Conservation (phyloP, 2,329 filamentous ascomycete species). For the Chaetomium sp. region DNA sequence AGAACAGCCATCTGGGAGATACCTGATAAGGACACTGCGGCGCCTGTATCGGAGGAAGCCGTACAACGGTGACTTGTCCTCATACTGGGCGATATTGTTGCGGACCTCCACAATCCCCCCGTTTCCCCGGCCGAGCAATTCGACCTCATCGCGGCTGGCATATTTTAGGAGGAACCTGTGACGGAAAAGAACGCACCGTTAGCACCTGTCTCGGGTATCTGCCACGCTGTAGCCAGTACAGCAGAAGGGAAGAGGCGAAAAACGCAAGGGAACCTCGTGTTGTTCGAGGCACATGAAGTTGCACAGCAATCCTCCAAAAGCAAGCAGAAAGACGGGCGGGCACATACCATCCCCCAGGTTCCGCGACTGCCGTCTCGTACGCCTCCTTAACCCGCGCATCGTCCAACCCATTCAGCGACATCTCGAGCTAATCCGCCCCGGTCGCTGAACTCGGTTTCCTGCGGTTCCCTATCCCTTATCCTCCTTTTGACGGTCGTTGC, state of each 20-base stretch:
- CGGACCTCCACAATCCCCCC: slow-evolving; percentile 82
- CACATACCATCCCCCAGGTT: slow-evolving; percentile 88
- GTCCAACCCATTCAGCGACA: slow-evolving; percentile 97
- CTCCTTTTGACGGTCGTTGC: too few relatives aligned
- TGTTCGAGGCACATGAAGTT: background rate
- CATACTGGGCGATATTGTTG: slow-evolving; percentile 67
- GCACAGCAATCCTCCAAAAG: background rate
- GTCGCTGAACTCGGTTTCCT: slow-evolving; percentile 6
- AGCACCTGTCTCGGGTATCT: too few relatives aligned
- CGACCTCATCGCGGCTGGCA: slow-evolving; percentile 77
- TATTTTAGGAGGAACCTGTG: slow-evolving; percentile 92
- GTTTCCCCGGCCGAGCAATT: slow-evolving; percentile 67
- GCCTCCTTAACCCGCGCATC: slow-evolving; percentile 73
- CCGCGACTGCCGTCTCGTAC: slow-evolving; percentile 69
- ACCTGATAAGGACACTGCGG: slow-evolving; percentile 87
- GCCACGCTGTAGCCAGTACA: too few relatives aligned
- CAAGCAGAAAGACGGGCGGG: background rate
- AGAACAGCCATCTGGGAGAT: slow-evolving; percentile 84
- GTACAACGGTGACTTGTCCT: slow-evolving; percentile 82
- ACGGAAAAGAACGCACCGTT: background rate
- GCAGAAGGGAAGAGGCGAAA: too few relatives aligned
- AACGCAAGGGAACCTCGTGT: background rate
- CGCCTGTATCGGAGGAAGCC: slow-evolving; percentile 86
- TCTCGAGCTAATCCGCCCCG: slow-evolving; percentile 34
- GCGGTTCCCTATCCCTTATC: too few relatives aligned